Evolutionary conservation across 1,139 yeast species (phyloP).

Genomic region (Saccharomyces hybrid): DNA sequence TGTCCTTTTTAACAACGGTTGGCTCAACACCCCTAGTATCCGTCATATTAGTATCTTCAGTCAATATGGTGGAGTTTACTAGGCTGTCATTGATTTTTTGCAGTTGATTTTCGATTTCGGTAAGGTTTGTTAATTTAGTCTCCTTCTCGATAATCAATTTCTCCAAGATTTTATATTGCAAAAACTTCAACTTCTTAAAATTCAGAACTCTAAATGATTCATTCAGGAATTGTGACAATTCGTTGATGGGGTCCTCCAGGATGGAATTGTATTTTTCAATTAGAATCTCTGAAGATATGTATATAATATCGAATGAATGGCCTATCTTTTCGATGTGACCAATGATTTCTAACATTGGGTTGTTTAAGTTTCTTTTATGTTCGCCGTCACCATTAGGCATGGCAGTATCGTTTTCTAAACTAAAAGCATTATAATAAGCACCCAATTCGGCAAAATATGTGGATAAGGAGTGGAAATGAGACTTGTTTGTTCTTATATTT

Average conservation of each 20-base stretch:
- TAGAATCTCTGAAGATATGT: conserved; percentile 63
- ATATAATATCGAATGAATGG: conserved; percentile 74
- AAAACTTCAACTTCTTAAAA: conserved; percentile 60
- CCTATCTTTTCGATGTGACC: conserved; percentile 64
- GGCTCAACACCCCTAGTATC: conserved; percentile 5
- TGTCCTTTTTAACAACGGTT: neutral
- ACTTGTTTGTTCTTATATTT: conserved; percentile 51
- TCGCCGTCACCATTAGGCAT: conserved; percentile 10
- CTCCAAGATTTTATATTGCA: conserved; percentile 52
- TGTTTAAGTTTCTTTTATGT: conserved; percentile 19
- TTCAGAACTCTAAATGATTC: conserved; percentile 60
- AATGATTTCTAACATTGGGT: conserved; percentile 36
- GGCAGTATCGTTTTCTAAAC: conserved; percentile 48
- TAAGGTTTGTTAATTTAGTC: conserved; percentile 22
- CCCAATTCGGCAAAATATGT: conserved; percentile 40
- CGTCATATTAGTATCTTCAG: conserved; percentile 25
- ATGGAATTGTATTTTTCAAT: conserved; percentile 58
- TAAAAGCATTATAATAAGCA: conserved; percentile 60
- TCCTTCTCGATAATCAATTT: conserved; percentile 32
- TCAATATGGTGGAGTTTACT: conserved; percentile 21
- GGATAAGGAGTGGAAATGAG: conserved; percentile 32
- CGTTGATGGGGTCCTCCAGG: conserved; percentile 77
- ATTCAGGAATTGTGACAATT: conserved; percentile 71
- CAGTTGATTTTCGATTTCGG: conserved; percentile 31
- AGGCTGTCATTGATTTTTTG: conserved; percentile 27